Percentiles rank a stretch among this genome's conserved stretches.
Conservation (phyloP, 805 yeast species). For the Kluyveromyces starmeri region DNA sequence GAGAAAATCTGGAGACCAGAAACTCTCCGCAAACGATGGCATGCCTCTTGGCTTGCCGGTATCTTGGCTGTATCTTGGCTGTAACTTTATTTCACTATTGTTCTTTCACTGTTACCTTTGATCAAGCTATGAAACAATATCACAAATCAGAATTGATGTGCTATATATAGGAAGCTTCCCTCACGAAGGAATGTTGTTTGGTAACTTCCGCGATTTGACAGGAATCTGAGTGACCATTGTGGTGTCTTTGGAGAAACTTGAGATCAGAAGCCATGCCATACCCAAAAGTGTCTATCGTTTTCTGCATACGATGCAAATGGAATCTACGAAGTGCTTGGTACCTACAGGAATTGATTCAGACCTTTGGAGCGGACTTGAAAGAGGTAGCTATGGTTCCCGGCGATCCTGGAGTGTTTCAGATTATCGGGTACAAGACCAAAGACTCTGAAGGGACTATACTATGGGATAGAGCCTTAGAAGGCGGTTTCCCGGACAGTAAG, state of each 20-base stretch:
- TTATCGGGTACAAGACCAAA: conserved; percentile 34
- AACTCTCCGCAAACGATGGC: conserved; percentile 61
- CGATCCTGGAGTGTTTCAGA: conserved; percentile 49
- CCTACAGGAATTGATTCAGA: conserved; percentile 73
- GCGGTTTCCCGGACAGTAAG: conserved; percentile 86
- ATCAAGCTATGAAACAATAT: too few species aligned
- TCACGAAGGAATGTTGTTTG: too few species aligned
- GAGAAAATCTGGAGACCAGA: conserved; percentile 64
- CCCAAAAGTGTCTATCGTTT: conserved; percentile 61
- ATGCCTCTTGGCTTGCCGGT: too few species aligned
- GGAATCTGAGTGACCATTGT: too few species aligned
- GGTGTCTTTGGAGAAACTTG: too few species aligned
- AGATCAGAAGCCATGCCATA: conserved; percentile 31
- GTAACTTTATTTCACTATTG: too few species aligned
- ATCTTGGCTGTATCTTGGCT: too few species aligned
- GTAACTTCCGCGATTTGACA: too few species aligned
- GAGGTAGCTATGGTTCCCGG: conserved; percentile 46
- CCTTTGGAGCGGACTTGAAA: conserved; percentile 53
- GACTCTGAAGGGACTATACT: conserved; percentile 29
- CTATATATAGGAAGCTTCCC: too few species aligned
- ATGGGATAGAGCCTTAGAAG: conserved; percentile 55
- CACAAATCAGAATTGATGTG: too few species aligned
- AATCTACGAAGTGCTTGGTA: conserved; percentile 84
- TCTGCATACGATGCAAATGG: conserved; percentile 85
- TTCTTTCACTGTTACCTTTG: too few species aligned